These are phyloP conservation scores for Venturia asperata DNA, from an alignment of 2,329 filamentous ascomycete species.

Conservation along the genomic window DNA sequence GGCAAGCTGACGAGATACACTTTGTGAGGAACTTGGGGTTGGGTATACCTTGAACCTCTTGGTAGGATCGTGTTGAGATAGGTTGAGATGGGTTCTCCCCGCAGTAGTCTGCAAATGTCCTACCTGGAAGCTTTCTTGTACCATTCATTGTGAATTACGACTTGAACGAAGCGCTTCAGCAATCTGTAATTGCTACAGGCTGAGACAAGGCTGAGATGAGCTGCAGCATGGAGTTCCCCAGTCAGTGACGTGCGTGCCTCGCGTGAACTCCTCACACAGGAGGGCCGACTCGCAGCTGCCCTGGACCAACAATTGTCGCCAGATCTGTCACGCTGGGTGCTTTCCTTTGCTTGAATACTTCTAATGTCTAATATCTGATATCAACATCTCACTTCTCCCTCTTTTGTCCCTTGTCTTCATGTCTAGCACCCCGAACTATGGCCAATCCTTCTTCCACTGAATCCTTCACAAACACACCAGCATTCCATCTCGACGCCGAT, in stretches of 20 bases:
- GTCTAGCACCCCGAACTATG: neutral
- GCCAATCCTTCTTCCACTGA: neutral
- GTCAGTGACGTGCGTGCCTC: neutral
- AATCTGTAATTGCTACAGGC: too few species aligned
- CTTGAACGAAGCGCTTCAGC: too few species aligned
- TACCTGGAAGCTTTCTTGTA: too few species aligned
- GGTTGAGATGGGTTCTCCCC: too few species aligned
- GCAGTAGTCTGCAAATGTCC: too few species aligned
- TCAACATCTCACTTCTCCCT: neutral
- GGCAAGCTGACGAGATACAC: slow-evolving; percentile 70
- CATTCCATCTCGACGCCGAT: slow-evolving; percentile 27
- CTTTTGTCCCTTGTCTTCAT: neutral
- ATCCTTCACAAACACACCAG: neutral
- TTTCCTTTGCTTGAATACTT: neutral
- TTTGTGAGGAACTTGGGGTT: slow-evolving; percentile 64
- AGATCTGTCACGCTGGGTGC: neutral
- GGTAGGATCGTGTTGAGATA: too few species aligned
- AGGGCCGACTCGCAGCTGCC: neutral
- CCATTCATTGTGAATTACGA: too few species aligned
- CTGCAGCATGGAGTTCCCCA: neutral
- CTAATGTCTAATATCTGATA: slow-evolving; percentile 12
- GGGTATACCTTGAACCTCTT: slow-evolving; percentile 24
- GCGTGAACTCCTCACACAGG: neutral
- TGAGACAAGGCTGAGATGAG: slow-evolving; percentile 1
- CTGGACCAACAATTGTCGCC: neutral